phyloP scores from a whole-genome alignment of 192 early-diverging fungal genomes.

The Coemansia sp. region DNA sequence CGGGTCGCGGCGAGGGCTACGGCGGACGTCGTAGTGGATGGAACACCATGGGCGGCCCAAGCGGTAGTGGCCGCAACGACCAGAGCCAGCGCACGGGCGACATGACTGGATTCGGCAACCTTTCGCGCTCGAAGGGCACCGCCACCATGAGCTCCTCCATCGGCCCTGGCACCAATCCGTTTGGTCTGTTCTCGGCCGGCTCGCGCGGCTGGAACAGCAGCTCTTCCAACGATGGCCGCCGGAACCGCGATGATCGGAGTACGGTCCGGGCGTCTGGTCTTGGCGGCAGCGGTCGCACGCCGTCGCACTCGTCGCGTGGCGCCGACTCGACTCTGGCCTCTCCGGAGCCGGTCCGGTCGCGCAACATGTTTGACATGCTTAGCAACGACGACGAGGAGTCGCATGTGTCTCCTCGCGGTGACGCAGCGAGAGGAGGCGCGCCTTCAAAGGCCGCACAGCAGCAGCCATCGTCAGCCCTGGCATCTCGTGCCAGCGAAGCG shows the following conservation, averaged over 20 bases:
- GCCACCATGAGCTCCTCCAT: slow-evolving; percentile 12
- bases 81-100: slow-evolving; percentile 66
- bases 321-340: slow-evolving; percentile 51
- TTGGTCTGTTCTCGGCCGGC: slow-evolving; percentile 51
- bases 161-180: slow-evolving; percentile 28
- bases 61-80: slow-evolving; percentile 58
- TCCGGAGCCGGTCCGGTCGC: slow-evolving; percentile 50
- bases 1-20: slow-evolving; percentile 65
- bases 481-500: slow-evolving; percentile 15
- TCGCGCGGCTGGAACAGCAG: slow-evolving; percentile 49
- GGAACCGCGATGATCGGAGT: slow-evolving; percentile 34
- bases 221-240: slow-evolving; percentile 41
- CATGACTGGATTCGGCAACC: slow-evolving; percentile 73
- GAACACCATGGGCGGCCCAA: slow-evolving; percentile 72
- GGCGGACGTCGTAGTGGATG: slow-evolving; percentile 56
- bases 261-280: slow-evolving; percentile 24
- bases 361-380: slow-evolving; percentile 53
- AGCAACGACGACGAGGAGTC: slow-evolving; percentile 41
- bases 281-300: slow-evolving; percentile 43
- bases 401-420: slow-evolving; percentile 39
- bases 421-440: slow-evolving; percentile 22
- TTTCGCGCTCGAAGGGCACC: slow-evolving; percentile 57
- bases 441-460: slow-evolving; percentile 19
- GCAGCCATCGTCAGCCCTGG: slow-evolving; percentile 16
- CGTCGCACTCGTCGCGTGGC: slow-evolving; percentile 46